These are phyloP conservation scores for Artemisia annua DNA, from an alignment of 129 eudicot species.

Conservation along the genomic window DNA sequence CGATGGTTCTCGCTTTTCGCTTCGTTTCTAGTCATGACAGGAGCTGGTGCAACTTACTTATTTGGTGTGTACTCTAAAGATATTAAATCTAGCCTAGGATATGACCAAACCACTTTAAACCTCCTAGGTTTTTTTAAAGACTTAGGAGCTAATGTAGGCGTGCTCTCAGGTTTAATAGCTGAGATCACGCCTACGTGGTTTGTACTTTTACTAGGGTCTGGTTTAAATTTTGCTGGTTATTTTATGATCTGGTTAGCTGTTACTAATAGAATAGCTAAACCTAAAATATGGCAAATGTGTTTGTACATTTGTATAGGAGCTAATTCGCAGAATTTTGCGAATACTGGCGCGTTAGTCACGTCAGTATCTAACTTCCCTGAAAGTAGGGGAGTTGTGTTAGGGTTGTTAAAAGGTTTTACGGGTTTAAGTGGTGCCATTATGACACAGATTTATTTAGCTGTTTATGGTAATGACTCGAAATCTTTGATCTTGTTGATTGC, in stretches of 20 bases:
- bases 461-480: constrained; percentile 56
- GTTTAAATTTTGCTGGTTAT: constrained; percentile 51
- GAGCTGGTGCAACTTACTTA: constrained; percentile 50
- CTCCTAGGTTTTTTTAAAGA: constrained; percentile 57
- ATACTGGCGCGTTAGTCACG: constrained; percentile 47
- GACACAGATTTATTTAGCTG: constrained; percentile 59
- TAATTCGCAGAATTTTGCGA: constrained; percentile 50
- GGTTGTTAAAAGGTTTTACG: constrained; percentile 72
- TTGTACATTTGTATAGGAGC: constrained; percentile 62
- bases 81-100: constrained; percentile 50
- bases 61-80: constrained; percentile 58
- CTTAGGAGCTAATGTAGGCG: constrained; percentile 59
- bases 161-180: constrained; percentile 50
- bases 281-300: constrained; percentile 65
- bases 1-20: constrained; percentile 59
- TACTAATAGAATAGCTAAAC: constrained; percentile 35
- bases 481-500: constrained; percentile 64
- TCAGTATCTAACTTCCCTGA: constrained; percentile 76
- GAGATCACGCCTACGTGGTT: constrained; percentile 59
- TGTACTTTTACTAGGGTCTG: constrained; percentile 48
- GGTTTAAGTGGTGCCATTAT: constrained; percentile 86
- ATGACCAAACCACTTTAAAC: constrained; percentile 68
- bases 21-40: constrained; percentile 43
- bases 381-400: constrained; percentile 70
- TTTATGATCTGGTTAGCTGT: constrained; percentile 68